A percentile compares a stretch with the other conserved stretches of the same genome.
Evolutionary conservation across 352 stramenopile genomes (phyloP).

Genomic region (Phytopythium kandeliae): DNA sequence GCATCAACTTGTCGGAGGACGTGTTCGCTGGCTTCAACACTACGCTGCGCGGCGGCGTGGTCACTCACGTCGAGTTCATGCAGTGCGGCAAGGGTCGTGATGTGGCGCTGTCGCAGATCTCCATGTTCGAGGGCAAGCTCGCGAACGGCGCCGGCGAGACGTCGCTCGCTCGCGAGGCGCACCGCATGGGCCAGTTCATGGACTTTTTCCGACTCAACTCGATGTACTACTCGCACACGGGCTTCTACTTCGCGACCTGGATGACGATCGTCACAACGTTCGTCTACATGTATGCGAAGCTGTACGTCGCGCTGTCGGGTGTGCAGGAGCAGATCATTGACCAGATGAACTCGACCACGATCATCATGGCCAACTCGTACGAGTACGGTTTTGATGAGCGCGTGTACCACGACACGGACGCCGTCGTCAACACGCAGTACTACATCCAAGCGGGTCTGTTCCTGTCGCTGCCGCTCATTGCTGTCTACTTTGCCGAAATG

Average conservation of each 20-base stretch:
- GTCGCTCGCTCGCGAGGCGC: conserved; percentile 66
- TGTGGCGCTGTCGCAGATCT: conserved; percentile 81
- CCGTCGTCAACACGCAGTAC: conserved; percentile 80
- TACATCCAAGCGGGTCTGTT: conserved; percentile 82
- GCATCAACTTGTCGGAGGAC: conserved; percentile 86
- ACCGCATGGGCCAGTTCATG: conserved; percentile 83
- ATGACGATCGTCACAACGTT: conserved; percentile 87
- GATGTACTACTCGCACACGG: conserved; percentile 87
- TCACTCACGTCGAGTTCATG: conserved; percentile 85
- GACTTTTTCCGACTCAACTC: conserved; percentile 85
- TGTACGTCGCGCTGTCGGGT: conserved; percentile 71
- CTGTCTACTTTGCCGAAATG: conserved; percentile 79
- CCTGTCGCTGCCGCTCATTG: conserved; percentile 70
- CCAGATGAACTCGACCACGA: conserved; percentile 65
- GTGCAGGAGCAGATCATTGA: conserved; percentile 68
- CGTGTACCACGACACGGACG: conserved; percentile 52
- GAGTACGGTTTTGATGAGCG: conserved; percentile 48
- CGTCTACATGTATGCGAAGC: conserved; percentile 84
- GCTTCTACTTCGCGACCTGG: conserved; percentile 84
- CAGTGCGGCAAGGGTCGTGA: conserved; percentile 84
- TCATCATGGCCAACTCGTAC: conserved; percentile 58
- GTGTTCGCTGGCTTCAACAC: conserved; percentile 83
- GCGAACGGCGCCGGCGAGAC: conserved; percentile 80
- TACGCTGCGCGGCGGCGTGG: conserved; percentile 64
- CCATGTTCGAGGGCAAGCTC: conserved; percentile 85